Conservation (phyloP, 257 asterid genomes). For the Primulina tabacum region DNA sequence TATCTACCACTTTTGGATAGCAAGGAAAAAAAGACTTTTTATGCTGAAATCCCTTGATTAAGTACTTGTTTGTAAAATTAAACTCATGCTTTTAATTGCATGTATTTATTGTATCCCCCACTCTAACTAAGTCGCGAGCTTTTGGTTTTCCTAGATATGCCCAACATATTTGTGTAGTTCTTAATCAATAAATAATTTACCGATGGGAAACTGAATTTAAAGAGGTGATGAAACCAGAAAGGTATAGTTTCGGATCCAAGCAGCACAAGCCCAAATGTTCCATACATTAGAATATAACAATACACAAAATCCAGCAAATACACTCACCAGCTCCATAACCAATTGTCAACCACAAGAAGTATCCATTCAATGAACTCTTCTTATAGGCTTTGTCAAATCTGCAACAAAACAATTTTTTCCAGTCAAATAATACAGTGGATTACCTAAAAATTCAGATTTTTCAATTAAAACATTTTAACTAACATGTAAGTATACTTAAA, state of each 20-base stretch:
- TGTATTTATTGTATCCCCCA: neutral
- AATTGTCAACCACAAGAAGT: constrained; percentile 73
- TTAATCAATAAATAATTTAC: neutral
- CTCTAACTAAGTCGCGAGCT: too few relatives aligned
- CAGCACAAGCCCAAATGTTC: neutral
- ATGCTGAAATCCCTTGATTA: neutral
- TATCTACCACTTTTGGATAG: neutral
- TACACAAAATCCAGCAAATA: constrained; percentile 19
- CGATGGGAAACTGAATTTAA: neutral
- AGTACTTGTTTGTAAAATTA: neutral
- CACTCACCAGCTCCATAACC: constrained; percentile 91
- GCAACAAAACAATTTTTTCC: constrained; percentile 28
- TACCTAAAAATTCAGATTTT: neutral
- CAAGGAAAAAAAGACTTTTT: neutral
- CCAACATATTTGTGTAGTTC: neutral
- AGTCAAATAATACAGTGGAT: constrained; percentile 18
- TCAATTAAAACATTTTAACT: neutral
- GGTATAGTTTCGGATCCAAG: neutral
- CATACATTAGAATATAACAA: constrained; percentile 1
- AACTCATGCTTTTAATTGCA: neutral
- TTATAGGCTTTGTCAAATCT: constrained; percentile 87
- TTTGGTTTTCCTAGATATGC: neutral
- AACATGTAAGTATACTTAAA: neutral
- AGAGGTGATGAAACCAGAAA: neutral
- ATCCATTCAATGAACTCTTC: constrained; percentile 65